Base-by-base conservation (phyloP, 2,329 filamentous ascomycete genomes). In the Nemania sp. region DNA sequence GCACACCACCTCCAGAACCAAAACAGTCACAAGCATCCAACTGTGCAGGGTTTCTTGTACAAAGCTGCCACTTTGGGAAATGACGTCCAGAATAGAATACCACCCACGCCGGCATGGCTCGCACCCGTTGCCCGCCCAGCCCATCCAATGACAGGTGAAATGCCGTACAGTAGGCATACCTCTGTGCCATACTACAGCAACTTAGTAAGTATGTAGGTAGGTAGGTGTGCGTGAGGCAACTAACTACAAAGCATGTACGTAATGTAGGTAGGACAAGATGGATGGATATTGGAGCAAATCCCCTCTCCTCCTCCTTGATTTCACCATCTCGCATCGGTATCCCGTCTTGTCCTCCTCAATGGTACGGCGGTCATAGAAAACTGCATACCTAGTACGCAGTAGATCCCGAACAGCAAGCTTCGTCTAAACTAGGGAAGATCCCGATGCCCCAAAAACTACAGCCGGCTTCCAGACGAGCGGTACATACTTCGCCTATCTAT, bases 61-160 rank as follows among this genome's bases (percentile, higher is more conserved):
- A 64, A 49, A 67, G 61, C 66, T 64, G 66, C 66, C 66, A 32
- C 26, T 57, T 64, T 24, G 1, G 66, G 66, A 60, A 63, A 64
- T 56, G 41, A 51, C 49, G 11, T 66, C 53, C 62, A 58, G 52
- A 62, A 24, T 62, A 55, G 35, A 49, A 65, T 65, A 54, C 64
- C 45, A 66, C 64, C 29, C 22, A 11, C 43, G 27, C 41, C 55
- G 26, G 41, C n/a, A 55, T 63, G 41, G 38, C 60, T 60, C 32
- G 60, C 35, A 32, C 35, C 43, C 24, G 49, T 52, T 51, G 24
- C 41, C 29, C 32, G 41, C 54, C 54, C 27, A 54, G 32, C 27
- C 11, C 15, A 32, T 49, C 54, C 64, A 51, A 43, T 67, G 5
- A 60, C 41, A 24, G 6, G 47, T 41, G 41, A 41, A 38, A 45